Evolutionary conservation across 495 filamentous ascomycete species (phyloP), one percentile per base, ranked within the genome.

Genomic region (Thozetella sp.): DNA sequence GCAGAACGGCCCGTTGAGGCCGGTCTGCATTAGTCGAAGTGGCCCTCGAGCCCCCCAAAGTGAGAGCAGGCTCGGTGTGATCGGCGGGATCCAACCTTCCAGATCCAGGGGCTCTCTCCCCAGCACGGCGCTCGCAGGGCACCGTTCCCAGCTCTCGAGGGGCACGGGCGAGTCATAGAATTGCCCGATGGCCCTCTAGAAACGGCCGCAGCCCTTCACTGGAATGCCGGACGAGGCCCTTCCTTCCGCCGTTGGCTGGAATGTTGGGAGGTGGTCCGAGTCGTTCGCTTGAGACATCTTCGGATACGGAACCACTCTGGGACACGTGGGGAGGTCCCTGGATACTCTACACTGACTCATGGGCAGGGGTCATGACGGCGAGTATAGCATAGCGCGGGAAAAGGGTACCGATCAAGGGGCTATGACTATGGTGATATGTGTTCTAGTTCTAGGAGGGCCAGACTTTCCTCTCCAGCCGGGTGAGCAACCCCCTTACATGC

Each of bases 31-130:
- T n/a, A n/a, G n/a, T 48, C 43, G 10, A 48, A n/a, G 43, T 13
- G 43, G 9, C 43, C 11, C 20, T 9, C 11, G n/a, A 48, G 43
- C 11, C 43, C 20, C 43, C 12, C 12, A 48, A n/a, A n/a, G 43
- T 15, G 43, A 10, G 3, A 15, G 3, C 20, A 48, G 12, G 43
- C 43, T 15, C 10, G 11, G 6, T 4, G 43, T n/a, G 43, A 48
- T 48, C 43, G 43, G 43, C 43, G n/a, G n/a, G 3, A 48, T 20
- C 43, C 43, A 48, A 48, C 43, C 43, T 48, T 48, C 43, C n/a
- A 48, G 20, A 48, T 48, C n/a, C 6, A 19, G 43, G 43, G 43
- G 43, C n/a, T 15, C 11, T 48, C 20, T 4, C 4, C 12, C 12
- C 43, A 48, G 43, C 17, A 17, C 30, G n/a, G n/a, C 30, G 30